Evolutionary conservation across 78 protist genomes (phyloP).

Genomic region (Isochrysis galbana): DNA sequence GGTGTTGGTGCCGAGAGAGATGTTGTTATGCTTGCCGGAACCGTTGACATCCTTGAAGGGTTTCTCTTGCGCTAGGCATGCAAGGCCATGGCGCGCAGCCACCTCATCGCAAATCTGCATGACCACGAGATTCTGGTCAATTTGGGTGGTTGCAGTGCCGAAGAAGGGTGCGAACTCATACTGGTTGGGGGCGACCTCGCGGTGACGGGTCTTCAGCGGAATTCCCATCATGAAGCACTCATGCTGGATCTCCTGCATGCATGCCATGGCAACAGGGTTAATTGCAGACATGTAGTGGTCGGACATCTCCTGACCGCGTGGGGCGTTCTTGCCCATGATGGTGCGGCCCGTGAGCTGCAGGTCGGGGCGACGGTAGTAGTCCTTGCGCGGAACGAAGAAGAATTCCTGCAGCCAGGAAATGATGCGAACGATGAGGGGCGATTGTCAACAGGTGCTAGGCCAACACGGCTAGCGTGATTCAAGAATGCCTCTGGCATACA

Average conservation of each 20-base stretch:
- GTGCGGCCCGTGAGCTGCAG: constrained; percentile 49
- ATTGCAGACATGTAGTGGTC: constrained; percentile 89
- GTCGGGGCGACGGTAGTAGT: constrained; percentile 78
- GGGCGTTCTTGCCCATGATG: constrained; percentile 61
- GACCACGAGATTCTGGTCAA: constrained; percentile 85
- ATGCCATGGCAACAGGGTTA: constrained; percentile 45
- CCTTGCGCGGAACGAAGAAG: constrained; percentile 81
- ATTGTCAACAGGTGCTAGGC: too few species aligned
- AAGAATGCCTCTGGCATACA: too few species aligned
- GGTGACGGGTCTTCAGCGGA: constrained; percentile 83
- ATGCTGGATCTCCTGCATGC: constrained; percentile 71
- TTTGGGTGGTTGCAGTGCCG: constrained; percentile 61
- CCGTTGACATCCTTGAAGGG: constrained; percentile 91
- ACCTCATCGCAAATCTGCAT: constrained; percentile 75
- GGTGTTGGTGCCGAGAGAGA: constrained; percentile 61
- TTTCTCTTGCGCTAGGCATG: constrained; percentile 86
- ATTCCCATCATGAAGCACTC: constrained; percentile 81
- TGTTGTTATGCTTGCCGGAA: constrained; percentile 93
- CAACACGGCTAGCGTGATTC: too few species aligned
- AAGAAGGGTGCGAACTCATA: constrained; percentile 89
- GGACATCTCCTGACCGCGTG: constrained; percentile 85
- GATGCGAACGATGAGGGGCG: too few species aligned
- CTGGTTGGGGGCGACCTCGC: constrained; percentile 95
- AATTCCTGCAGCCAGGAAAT: constrained; percentile 89
- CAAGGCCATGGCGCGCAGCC: constrained; percentile 71